These are phyloP conservation scores for Scleroderma bovista DNA, from an alignment of 768 basidiomycete species.

Conservation along the genomic window DNA sequence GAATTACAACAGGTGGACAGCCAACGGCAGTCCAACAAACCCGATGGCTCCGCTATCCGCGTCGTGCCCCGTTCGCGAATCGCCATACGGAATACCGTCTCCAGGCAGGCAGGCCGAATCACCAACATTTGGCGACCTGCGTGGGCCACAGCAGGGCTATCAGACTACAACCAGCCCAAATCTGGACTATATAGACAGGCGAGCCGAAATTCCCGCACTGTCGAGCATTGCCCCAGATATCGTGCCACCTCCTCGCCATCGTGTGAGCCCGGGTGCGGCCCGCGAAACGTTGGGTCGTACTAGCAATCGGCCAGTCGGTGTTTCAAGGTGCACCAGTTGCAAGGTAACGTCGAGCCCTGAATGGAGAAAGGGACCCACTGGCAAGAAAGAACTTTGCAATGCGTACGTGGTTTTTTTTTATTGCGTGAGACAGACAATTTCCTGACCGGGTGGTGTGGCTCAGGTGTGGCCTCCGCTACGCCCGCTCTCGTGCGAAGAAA, in stretches of 20 bases:
- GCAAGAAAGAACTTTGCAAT: slow-evolving; percentile 89
- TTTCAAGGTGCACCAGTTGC: slow-evolving; percentile 74
- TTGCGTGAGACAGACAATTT: slow-evolving; percentile 8
- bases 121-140: slow-evolving; percentile 21
- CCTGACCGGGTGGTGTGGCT: slow-evolving; percentile 18
- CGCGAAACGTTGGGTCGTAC: slow-evolving; percentile 41
- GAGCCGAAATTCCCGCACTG: slow-evolving; percentile 26
- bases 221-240: slow-evolving; percentile 32
- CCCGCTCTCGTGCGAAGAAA: slow-evolving; percentile 84
- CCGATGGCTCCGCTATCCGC: slow-evolving; percentile 17
- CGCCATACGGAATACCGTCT: slow-evolving; percentile 20
- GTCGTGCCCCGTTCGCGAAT: slow-evolving; percentile 26
- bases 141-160: slow-evolving; percentile 32
- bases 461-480: slow-evolving; percentile 82
- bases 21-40: slow-evolving; percentile 23
- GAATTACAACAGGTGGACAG: slow-evolving; percentile 27
- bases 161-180: slow-evolving; percentile 35
- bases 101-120: slow-evolving; percentile 39
- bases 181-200: slow-evolving; percentile 33
- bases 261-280: slow-evolving; percentile 46
- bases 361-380: slow-evolving; percentile 88
- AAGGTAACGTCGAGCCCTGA: slow-evolving; percentile 79
- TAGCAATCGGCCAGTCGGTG: slow-evolving; percentile 65
- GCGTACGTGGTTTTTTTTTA: slow-evolving; percentile 57
- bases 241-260: slow-evolving; percentile 53